phyloP scores from a whole-genome alignment of 2,329 filamentous ascomycete genomes.

The Exophiala sp. region DNA sequence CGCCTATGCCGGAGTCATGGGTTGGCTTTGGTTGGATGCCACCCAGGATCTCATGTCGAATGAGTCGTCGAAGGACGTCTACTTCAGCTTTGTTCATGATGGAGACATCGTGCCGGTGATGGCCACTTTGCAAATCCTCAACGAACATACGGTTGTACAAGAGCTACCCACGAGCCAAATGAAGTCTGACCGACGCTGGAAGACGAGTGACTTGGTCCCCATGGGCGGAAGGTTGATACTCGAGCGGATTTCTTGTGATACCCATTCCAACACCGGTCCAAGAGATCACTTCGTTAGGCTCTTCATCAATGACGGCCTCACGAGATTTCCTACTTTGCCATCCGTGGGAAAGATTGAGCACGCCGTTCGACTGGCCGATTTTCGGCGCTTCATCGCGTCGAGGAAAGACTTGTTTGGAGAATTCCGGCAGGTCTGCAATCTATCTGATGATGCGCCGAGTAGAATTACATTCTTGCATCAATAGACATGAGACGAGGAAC shows the following conservation, averaged over 20 bases:
- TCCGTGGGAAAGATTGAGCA: constrained; percentile 30
- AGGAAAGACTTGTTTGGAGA: constrained; percentile 42
- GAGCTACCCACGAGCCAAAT: constrained; percentile 45
- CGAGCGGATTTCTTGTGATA: constrained; percentile 46
- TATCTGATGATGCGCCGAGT: constrained; percentile 38
- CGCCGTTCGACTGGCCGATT: constrained; percentile 43
- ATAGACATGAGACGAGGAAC: constrained; percentile 12
- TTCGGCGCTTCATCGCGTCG: constrained; percentile 38
- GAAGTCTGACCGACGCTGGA: constrained; percentile 45
- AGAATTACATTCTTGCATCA: constrained; percentile 49
- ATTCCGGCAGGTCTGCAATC: constrained; percentile 46
- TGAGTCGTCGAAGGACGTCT: constrained; percentile 39
- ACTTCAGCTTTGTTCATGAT: constrained; percentile 57
- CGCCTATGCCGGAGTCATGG: constrained; percentile 49
- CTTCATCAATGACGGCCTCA: constrained; percentile 54
- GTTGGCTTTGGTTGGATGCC: constrained; percentile 55
- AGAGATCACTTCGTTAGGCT: constrained; percentile 43
- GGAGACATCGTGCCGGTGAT: constrained; percentile 54
- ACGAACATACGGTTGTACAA: constrained; percentile 42
- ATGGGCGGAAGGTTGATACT: constrained; percentile 54
- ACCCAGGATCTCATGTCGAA: constrained; percentile 46
- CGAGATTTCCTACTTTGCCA: constrained; percentile 35
- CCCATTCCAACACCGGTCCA: neutral
- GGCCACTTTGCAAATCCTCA: constrained; percentile 40
- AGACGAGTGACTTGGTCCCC: constrained; percentile 50